Evolutionary conservation across 495 filamentous ascomycete genomes (phyloP).

Genomic region (Glonium stellatum): DNA sequence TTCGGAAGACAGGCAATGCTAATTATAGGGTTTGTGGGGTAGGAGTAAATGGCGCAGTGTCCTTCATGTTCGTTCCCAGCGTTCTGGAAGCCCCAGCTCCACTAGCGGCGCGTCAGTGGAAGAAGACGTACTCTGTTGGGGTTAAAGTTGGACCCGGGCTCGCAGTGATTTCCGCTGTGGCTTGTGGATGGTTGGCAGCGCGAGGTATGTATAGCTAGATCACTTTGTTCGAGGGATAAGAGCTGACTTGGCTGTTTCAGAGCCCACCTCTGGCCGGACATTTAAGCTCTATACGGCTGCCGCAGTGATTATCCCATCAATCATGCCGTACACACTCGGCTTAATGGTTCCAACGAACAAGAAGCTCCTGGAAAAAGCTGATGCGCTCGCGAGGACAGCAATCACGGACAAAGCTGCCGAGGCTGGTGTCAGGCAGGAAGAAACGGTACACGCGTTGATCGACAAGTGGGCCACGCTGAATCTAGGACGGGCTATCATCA

Average conservation of each 20-base stretch:
- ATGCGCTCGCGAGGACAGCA: slow-evolving; percentile 25
- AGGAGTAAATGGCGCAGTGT: slow-evolving; percentile 34
- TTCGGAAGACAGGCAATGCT: neutral
- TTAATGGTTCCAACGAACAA: slow-evolving; percentile 43
- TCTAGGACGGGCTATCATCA: slow-evolving; percentile 38
- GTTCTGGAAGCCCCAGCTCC: slow-evolving; percentile 48
- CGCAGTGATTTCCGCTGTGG: slow-evolving; percentile 29
- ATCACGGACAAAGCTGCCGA: slow-evolving; percentile 33
- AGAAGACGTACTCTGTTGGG: slow-evolving; percentile 34
- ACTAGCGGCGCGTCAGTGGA: slow-evolving; percentile 48
- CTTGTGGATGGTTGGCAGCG: slow-evolving; percentile 45
- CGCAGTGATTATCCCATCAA: slow-evolving; percentile 36
- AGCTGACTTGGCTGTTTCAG: slow-evolving; percentile 5
- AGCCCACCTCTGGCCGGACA: slow-evolving; percentile 11
- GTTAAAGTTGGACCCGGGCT: slow-evolving; percentile 33
- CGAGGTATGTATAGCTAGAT: slow-evolving; percentile 24
- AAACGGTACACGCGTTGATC: slow-evolving; percentile 43
- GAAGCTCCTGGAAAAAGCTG: slow-evolving; percentile 35
- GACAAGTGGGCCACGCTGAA: slow-evolving; percentile 52
- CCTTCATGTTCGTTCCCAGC: slow-evolving; percentile 42
- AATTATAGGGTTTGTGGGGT: neutral
- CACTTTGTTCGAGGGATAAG: neutral
- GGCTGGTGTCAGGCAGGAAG: slow-evolving; percentile 31
- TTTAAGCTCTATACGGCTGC: slow-evolving; percentile 41
- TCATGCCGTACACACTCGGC: slow-evolving; percentile 46